Conservation (phyloP, 352 stramenopile species). For the Plasmopara halstedii region DNA sequence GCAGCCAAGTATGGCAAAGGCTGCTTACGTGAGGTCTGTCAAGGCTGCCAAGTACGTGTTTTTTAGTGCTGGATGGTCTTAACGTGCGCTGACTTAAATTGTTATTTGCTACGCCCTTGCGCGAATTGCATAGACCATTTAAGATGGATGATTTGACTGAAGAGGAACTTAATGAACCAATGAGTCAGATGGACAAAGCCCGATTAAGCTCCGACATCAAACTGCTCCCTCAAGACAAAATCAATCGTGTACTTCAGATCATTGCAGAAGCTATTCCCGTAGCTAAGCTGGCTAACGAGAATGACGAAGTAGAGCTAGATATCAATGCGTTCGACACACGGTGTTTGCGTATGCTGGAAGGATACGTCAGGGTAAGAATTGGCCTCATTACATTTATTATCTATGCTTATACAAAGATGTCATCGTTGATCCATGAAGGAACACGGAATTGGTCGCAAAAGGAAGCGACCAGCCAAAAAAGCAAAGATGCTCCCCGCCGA, state of each 20-base stretch:
- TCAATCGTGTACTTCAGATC: conserved; percentile 84
- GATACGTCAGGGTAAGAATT: conserved; percentile 77
- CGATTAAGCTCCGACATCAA: conserved; percentile 76
- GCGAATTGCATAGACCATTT: conserved; percentile 46
- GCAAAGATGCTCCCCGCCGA: conserved; percentile 43
- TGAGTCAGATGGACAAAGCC: conserved; percentile 80
- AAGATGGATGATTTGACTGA: conserved; percentile 87
- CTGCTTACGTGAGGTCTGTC: conserved; percentile 27
- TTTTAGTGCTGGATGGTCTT: background rate
- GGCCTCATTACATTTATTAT: conserved; percentile 3
- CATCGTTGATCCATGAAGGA: too few relatives aligned
- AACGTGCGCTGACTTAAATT: conserved; percentile 1
- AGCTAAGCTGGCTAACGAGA: conserved; percentile 73
- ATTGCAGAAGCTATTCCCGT: conserved; percentile 84
- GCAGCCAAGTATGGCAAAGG: conserved; percentile 44
- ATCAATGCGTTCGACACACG: conserved; percentile 85
- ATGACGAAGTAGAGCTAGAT: conserved; percentile 85
- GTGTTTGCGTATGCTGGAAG: conserved; percentile 84
- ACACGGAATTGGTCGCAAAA: conserved; percentile 82
- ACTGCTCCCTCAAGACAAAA: conserved; percentile 77
- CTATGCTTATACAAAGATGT: too few relatives aligned
- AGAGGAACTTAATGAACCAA: conserved; percentile 80
- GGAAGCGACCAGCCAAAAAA: conserved; percentile 61
- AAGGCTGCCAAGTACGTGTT: conserved; percentile 50
- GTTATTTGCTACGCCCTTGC: conserved; percentile 5